Base-by-base conservation (phyloP, 768 basidiomycete genomes). In the Rhodotorula paludigena region DNA sequence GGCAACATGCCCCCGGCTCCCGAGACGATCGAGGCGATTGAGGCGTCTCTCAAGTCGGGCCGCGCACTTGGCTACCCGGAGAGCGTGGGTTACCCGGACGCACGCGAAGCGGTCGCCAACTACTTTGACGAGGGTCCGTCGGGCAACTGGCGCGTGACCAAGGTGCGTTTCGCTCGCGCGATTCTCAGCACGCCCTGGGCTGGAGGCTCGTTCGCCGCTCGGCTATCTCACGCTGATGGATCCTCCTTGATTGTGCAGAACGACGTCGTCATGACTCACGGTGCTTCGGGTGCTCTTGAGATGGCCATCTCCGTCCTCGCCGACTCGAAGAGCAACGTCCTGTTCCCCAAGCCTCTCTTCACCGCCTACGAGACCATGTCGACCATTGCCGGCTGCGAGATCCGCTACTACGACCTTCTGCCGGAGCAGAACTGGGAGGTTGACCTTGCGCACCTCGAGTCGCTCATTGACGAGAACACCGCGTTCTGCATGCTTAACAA, bases 331-430 rank as follows among this genome's bases (percentile, higher is more conserved):
- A 72, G 75, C 60, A 80, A 80, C 68, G 73, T 80, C 55, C 71
- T 80, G 52, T 62, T 79, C 14, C 78, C 79, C 11, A 63, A 71
- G 11, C 79, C 79, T 8, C 77, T 78, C 15, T 80, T 80, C 71
- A 73, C 76, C 11, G 77, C 77, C 28, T 80, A 80, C 71, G 74
- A 77, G 45, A 76, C 77, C 18, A 67, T 78, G 49, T 62, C 77
- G 5, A 71, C 74, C 28, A 70, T 71, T 41, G 45, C 77, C 1
- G 72, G 71, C n/a, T 72, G 72, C 51, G 77, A 78, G 60, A 71
- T 78, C 52, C 67, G 78, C 47, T 76, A 76, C 71, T 80, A 80
- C 73, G 74, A 78, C 47, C 77, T 77, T 33, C 57, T 78, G 3
- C 75, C 76, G 38, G 78, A 78, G 57, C 60, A 68, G 21, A 73